Conservation (phyloP, 2,329 filamentous ascomycete genomes). For the Aspergillus unguis region DNA sequence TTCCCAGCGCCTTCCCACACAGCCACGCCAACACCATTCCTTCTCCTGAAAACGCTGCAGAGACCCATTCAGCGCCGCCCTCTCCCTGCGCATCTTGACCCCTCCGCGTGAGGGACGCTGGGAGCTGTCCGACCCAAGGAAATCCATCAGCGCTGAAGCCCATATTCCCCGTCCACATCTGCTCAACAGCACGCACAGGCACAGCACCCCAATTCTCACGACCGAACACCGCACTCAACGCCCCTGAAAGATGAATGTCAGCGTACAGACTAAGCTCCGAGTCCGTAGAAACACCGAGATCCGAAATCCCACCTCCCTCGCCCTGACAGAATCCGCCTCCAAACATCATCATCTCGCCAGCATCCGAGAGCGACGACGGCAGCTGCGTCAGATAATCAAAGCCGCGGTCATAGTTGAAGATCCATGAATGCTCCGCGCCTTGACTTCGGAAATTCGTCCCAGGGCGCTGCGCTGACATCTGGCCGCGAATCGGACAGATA, state of each 20-base stretch:
- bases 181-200: slow-evolving; percentile 16
- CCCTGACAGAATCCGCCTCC: no score
- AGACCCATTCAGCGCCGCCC: slow-evolving; percentile 48
- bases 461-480: slow-evolving; percentile 45
- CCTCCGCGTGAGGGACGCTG: slow-evolving; percentile 37
- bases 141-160: slow-evolving; percentile 50
- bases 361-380: no score
- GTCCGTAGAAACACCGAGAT: no score
- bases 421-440: slow-evolving; percentile 28
- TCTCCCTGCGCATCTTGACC: no score
- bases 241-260: slow-evolving; percentile 22
- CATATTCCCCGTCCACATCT: slow-evolving; percentile 45
- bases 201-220: slow-evolving; percentile 19
- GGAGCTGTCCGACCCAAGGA: slow-evolving; percentile 52
- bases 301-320: no score
- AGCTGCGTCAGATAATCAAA: slow-evolving; percentile 21
- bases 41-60: slow-evolving; percentile 64
- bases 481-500: slow-evolving; percentile 40
- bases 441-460: slow-evolving; percentile 18
- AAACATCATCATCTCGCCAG: no score
- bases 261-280: slow-evolving; percentile 16
- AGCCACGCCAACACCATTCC: slow-evolving; percentile 59
- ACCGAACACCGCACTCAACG: slow-evolving; percentile 18
- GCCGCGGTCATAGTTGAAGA: slow-evolving; percentile 26
- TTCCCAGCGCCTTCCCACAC: slow-evolving; percentile 26